Conservation (phyloP, 1,284 basidiomycete species). For the Inonotus hispidus region DNA sequence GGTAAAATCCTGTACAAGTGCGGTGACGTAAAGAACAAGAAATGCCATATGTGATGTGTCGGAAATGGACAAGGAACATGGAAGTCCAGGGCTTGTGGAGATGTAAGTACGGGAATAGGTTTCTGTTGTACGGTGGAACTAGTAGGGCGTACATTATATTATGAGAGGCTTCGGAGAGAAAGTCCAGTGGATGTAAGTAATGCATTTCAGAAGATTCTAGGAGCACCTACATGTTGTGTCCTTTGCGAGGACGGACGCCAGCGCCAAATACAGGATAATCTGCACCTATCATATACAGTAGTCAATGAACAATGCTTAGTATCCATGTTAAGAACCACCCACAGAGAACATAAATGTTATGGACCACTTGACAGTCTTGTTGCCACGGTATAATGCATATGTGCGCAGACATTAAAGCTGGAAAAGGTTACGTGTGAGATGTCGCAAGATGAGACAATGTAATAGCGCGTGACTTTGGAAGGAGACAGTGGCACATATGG, state of each 20-base stretch:
- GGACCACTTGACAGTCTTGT: background rate
- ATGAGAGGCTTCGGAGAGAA: no score
- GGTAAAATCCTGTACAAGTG: background rate
- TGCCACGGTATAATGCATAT: background rate
- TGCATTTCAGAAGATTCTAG: no score
- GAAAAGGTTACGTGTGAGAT: background rate
- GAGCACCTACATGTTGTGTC: no score
- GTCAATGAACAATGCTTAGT: no score
- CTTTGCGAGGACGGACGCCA: no score
- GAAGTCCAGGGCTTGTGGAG: background rate
- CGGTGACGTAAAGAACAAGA: background rate
- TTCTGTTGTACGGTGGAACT: no score
- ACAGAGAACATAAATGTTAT: background rate
- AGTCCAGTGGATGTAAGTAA: no score
- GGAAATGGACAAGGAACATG: background rate
- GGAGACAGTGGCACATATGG: background rate
- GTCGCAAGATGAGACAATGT: background rate
- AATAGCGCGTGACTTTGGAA: background rate
- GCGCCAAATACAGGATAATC: no score
- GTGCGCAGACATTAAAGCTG: background rate
- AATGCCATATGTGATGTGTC: background rate
- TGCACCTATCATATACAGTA: no score
- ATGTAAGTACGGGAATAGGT: background rate
- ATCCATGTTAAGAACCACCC: background rate
- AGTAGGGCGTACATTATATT: no score